These are phyloP conservation scores for Coemansia sp. DNA, from an alignment of 192 early-diverging fungal species.

Conservation along the genomic window DNA sequence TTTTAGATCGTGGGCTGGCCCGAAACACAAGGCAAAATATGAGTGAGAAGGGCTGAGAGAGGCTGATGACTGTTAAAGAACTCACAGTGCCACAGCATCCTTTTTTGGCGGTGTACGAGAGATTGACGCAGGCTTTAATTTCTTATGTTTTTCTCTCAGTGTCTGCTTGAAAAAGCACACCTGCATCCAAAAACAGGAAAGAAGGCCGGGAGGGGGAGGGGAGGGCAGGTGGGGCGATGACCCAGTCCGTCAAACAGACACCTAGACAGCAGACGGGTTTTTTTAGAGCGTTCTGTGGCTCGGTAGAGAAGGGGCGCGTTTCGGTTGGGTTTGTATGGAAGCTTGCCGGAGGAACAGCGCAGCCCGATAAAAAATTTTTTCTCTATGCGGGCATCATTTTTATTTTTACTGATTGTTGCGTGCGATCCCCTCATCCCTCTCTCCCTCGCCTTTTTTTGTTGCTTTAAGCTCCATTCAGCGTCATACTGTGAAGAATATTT, in stretches of 20 bases:
- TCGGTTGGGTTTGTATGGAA: not conserved
- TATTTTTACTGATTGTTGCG: not conserved
- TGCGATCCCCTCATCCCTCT: not conserved
- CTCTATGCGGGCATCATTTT: not conserved
- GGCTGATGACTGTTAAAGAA: not conserved
- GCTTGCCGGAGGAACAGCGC: not conserved
- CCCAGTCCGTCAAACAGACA: not conserved
- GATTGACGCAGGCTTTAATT: not conserved
- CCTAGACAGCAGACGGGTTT: not conserved
- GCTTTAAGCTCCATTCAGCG: not conserved
- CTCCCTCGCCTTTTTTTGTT: not conserved
- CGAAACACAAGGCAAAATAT: not conserved
- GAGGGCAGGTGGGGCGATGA: not conserved
- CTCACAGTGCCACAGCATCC: not conserved
- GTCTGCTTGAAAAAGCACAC: not conserved
- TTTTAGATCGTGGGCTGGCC: not conserved
- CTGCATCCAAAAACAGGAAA: not conserved
- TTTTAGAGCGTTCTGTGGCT: not conserved
- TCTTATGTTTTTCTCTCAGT: not conserved
- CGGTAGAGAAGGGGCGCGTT: not conserved
- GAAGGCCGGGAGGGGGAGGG: not conserved
- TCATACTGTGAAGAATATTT: not conserved
- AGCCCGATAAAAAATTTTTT: conserved; percentile 2
- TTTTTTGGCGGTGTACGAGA: not conserved
- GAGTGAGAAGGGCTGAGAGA: not conserved